These are phyloP conservation scores for Phytophthora idaei DNA, from an alignment of 352 stramenopile genomes.

Conservation along the genomic window DNA sequence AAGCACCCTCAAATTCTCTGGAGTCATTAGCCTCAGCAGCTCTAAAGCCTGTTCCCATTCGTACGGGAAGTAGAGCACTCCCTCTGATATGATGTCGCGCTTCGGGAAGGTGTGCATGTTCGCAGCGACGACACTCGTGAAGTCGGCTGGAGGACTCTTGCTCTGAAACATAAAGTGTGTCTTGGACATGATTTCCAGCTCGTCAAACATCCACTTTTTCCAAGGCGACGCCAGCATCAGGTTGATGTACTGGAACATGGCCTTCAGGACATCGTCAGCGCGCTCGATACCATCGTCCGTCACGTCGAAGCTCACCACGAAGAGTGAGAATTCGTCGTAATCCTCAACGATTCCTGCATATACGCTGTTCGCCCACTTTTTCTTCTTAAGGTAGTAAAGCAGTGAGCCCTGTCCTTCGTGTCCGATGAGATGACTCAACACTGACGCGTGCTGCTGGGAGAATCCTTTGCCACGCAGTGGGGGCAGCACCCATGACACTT, in stretches of 20 bases:
- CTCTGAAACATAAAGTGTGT: conserved; percentile 71
- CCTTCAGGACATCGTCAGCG: conserved; percentile 55
- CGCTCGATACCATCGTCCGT: conserved; percentile 61
- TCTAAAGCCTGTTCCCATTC: conserved; percentile 48
- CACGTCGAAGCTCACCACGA: conserved; percentile 62
- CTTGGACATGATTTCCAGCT: conserved; percentile 56
- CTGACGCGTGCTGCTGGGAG: conserved; percentile 57
- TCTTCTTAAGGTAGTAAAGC: conserved; percentile 88
- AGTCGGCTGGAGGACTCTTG: conserved; percentile 68
- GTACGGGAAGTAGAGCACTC: conserved; percentile 55
- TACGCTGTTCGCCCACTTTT: conserved; percentile 71
- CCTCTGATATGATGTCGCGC: conserved; percentile 56
- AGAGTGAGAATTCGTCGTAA: conserved; percentile 62
- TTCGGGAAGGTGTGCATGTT: conserved; percentile 64
- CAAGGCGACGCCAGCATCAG: conserved; percentile 43
- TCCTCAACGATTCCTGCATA: conserved; percentile 55
- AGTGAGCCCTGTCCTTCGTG: conserved; percentile 94
- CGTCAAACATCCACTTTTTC: conserved; percentile 65
- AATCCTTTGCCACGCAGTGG: conserved; percentile 40
- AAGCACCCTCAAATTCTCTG: conserved; percentile 44
- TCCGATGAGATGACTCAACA: conserved; percentile 91
- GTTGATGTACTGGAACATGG: conserved; percentile 68
- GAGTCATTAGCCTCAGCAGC: conserved; percentile 50
- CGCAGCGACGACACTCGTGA: conserved; percentile 58
- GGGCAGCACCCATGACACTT: conserved; percentile 64